Evolutionary conservation across 73 alveolate species (phyloP).

Genomic region (Tetrahymena borealis): DNA sequence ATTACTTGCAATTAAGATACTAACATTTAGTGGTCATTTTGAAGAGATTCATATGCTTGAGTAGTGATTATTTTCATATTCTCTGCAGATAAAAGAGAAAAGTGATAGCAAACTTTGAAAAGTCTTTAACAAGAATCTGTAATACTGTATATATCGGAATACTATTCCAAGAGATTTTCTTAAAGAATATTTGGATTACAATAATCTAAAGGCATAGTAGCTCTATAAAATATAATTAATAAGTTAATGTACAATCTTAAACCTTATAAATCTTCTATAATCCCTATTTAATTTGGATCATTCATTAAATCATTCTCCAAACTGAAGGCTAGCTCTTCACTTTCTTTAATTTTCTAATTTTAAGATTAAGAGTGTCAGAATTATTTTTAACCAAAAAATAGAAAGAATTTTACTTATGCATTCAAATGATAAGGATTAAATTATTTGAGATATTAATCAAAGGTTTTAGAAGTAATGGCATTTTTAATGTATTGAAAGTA

Average conservation of each 20-base stretch:
- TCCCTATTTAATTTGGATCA: neutral
- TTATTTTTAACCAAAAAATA: neutral
- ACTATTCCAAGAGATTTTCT: neutral
- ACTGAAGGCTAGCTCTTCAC: neutral
- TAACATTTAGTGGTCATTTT: neutral
- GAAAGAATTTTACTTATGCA: neutral
- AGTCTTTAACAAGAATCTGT: neutral
- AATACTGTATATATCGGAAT: neutral
- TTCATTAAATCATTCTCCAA: neutral
- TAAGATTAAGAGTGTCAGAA: neutral
- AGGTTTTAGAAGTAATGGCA: neutral
- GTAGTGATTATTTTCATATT: neutral
- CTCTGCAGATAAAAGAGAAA: neutral
- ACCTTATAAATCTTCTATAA: neutral
- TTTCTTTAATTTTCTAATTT: neutral
- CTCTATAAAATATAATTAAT: neutral
- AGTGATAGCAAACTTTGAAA: neutral
- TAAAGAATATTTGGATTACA: neutral
- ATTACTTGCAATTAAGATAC: neutral
- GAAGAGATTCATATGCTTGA: neutral
- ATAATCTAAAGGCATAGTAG: neutral
- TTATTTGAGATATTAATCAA: neutral
- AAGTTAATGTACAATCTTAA: neutral
- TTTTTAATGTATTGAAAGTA: neutral
- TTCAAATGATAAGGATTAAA: neutral